Conservation (phyloP, 495 filamentous ascomycete species). For the Pseudomonodictys pantanalensis region DNA sequence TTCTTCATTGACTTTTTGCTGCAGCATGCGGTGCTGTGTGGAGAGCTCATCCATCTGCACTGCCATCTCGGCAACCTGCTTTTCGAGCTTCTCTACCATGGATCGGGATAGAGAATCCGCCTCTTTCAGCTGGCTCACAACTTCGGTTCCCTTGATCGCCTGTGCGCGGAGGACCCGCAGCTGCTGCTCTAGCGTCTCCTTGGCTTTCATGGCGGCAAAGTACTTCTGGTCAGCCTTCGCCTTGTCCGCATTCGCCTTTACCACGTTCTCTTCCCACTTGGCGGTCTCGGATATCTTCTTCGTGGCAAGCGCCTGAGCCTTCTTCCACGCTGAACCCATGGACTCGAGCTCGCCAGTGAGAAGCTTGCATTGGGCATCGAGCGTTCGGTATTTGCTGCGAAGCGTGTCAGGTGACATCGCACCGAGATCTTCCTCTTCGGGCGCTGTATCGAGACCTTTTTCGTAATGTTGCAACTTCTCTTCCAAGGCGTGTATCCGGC, state of each 20-base stretch:
- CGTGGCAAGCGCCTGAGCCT: slow-evolving; percentile 73
- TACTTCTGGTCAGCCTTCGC: slow-evolving; percentile 97
- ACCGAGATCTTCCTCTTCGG: slow-evolving; percentile 40
- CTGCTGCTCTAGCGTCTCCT: slow-evolving; percentile 75
- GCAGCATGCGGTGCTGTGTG: slow-evolving; percentile 65
- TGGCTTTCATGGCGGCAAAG: slow-evolving; percentile 89
- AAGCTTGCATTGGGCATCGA: slow-evolving; percentile 75
- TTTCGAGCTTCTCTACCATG: slow-evolving; percentile 79
- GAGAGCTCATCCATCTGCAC: slow-evolving; percentile 66
- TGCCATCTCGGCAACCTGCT: slow-evolving; percentile 78
- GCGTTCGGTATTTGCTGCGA: slow-evolving; percentile 62
- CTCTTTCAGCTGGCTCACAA: slow-evolving; percentile 89
- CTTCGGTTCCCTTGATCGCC: slow-evolving; percentile 86
- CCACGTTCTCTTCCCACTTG: slow-evolving; percentile 74
- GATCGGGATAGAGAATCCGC: slow-evolving; percentile 61
- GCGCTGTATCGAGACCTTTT: slow-evolving; percentile 43
- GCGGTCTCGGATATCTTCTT: slow-evolving; percentile 78
- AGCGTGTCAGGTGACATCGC: slow-evolving; percentile 65
- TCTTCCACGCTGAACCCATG: slow-evolving; percentile 83
- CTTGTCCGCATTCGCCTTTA: slow-evolving; percentile 77
- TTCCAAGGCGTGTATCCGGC: slow-evolving; percentile 74
- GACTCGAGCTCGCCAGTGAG: slow-evolving; percentile 82
- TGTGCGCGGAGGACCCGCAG: slow-evolving; percentile 73
- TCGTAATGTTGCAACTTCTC: slow-evolving; percentile 61
- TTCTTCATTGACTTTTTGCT: slow-evolving; percentile 67